phyloP scores from a whole-genome alignment of 2,329 filamentous ascomycete species.

The Pseudogymnoascus sp. region DNA sequence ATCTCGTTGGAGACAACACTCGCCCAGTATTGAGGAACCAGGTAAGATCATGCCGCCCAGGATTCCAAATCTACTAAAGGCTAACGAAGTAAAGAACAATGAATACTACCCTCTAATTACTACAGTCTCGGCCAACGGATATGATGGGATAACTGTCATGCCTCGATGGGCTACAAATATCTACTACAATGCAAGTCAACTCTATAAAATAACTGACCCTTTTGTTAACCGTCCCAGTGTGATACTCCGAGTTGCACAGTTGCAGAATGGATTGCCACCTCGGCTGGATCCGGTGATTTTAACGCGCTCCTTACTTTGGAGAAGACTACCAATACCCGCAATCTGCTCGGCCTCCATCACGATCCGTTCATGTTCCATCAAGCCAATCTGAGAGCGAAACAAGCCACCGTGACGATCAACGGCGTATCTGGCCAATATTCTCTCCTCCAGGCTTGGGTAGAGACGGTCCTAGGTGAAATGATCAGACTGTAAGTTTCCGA shows the following conservation, averaged over 20 bases:
- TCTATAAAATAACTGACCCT: too few species aligned
- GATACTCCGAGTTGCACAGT: constrained; percentile 49
- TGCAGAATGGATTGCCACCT: constrained; percentile 51
- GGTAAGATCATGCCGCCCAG: constrained; percentile 29
- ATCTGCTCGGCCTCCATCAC: constrained; percentile 45
- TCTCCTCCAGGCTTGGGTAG: constrained; percentile 26
- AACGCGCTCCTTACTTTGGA: constrained; percentile 44
- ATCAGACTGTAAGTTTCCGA: constrained; percentile 19
- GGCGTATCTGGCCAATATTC: constrained; percentile 19
- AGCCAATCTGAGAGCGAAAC: constrained; percentile 46
- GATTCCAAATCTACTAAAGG: too few species aligned
- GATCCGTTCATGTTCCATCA: constrained; percentile 46
- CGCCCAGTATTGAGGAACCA: constrained; percentile 46
- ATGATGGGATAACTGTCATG: constrained; percentile 48
- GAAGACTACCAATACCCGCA: constrained; percentile 45
- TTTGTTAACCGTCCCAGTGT: constrained; percentile 37
- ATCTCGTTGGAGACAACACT: constrained; percentile 59
- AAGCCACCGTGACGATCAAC: constrained; percentile 19
- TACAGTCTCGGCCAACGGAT: constrained; percentile 44
- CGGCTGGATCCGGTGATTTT: constrained; percentile 45
- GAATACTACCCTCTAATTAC: constrained; percentile 49
- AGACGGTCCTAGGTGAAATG: constrained; percentile 25
- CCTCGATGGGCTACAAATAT: constrained; percentile 56
- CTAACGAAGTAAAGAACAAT: neutral
- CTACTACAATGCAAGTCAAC: constrained; percentile 48